Percentiles rank a stretch among this genome's conserved stretches.
Evolutionary conservation across 306 rosid genomes (phyloP).

Genomic region (Corylus americana): DNA sequence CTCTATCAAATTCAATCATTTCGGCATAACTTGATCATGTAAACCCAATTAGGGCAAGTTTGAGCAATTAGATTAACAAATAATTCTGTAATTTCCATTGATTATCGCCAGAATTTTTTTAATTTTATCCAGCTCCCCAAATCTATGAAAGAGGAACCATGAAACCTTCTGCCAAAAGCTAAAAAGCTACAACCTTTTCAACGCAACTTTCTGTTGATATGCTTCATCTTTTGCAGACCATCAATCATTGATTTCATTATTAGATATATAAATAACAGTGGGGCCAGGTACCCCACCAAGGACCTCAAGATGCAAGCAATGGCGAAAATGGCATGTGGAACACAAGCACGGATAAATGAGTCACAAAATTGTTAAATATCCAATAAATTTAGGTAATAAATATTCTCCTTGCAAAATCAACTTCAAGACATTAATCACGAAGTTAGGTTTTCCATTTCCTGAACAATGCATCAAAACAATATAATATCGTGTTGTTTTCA

Average conservation of each 20-base stretch:
- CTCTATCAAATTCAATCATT: not conserved
- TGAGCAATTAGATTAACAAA: too few relatives aligned
- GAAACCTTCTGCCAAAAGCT: too few relatives aligned
- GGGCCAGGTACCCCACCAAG: not conserved
- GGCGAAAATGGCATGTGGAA: not conserved
- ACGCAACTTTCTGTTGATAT: not conserved
- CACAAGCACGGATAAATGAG: not conserved
- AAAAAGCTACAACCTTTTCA: not conserved
- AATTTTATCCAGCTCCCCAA: too few relatives aligned
- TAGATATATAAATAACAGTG: not conserved
- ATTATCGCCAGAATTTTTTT: too few relatives aligned
- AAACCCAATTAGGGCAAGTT: too few relatives aligned
- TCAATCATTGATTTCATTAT: not conserved
- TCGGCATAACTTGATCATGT: not conserved
- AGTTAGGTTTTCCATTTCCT: slow-evolving; percentile 9
- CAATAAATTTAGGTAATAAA: not conserved
- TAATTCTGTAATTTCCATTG: too few relatives aligned
- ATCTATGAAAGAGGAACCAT: too few relatives aligned
- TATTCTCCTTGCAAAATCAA: not conserved
- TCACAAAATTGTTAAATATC: not conserved
- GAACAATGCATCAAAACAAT: not conserved
- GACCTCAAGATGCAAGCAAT: not conserved
- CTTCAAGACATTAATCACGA: not conserved
- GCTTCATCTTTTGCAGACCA: not conserved
- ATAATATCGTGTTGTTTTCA: not conserved